These are phyloP conservation scores for Colletotrichum costaricense DNA, from an alignment of 2,329 filamentous ascomycete species.

Conservation along the genomic window DNA sequence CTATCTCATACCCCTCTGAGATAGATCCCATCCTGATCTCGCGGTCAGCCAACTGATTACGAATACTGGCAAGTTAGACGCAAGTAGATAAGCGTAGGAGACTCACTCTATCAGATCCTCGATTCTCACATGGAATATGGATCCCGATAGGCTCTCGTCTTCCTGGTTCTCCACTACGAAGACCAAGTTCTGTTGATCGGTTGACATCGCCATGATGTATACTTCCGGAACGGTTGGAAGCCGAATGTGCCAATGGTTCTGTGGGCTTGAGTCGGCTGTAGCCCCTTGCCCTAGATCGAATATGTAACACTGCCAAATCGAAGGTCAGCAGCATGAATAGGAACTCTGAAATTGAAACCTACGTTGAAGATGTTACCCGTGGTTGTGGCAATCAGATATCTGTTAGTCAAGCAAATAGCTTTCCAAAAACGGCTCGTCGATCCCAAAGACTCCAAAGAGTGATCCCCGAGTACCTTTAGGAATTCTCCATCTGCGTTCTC, in stretches of 20 bases:
- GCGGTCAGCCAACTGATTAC: background rate
- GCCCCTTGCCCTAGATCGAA: background rate
- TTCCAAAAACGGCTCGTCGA: conserved; percentile 1
- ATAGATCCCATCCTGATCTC: background rate
- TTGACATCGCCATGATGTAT: background rate
- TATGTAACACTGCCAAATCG: background rate
- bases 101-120: background rate
- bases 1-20: background rate
- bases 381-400: background rate
- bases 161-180: background rate
- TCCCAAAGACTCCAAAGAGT: background rate
- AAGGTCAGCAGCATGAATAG: background rate
- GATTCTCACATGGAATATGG: background rate
- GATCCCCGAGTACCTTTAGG: background rate
- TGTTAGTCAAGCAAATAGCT: background rate
- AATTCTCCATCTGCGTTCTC: background rate
- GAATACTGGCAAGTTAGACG: background rate
- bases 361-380: background rate
- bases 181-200: background rate
- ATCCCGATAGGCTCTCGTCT: background rate
- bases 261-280: background rate
- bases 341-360: background rate
- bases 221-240: background rate
- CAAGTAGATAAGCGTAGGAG: background rate
- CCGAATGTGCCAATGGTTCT: background rate